Evolutionary conservation across 345 rosid genomes (phyloP).

Genomic region (Geranium brycei): DNA sequence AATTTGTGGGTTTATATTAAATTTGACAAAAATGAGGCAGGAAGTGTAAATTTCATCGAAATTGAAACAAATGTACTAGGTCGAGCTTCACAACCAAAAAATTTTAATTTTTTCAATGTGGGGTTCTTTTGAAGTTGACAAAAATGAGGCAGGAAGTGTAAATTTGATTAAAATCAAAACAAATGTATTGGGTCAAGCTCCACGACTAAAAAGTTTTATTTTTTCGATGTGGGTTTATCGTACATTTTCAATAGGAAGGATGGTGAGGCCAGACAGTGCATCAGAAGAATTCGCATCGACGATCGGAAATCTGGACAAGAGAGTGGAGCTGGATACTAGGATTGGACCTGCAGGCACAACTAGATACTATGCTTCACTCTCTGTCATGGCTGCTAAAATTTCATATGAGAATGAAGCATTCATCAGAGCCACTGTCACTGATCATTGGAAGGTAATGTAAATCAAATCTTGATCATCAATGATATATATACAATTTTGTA

Average conservation of each 20-base stretch:
- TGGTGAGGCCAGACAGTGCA: constrained; percentile 25
- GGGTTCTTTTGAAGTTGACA: too few relatives aligned
- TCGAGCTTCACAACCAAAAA: too few relatives aligned
- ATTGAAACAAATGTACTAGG: too few relatives aligned
- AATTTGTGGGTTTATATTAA: too few relatives aligned
- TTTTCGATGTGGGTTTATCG: neutral
- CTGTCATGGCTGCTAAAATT: constrained; percentile 45
- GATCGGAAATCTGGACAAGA: constrained; percentile 23
- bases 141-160: too few relatives aligned
- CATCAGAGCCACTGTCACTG: constrained; percentile 14
- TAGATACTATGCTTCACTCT: constrained; percentile 28
- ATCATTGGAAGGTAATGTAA: constrained; percentile 30
- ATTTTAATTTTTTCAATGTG: too few relatives aligned
- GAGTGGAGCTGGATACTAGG: constrained; percentile 30
- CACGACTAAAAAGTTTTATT: neutral
- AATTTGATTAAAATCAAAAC: too few relatives aligned
- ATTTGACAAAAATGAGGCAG: too few relatives aligned
- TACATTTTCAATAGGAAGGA: constrained; percentile 19
- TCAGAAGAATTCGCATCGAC: constrained; percentile 27
- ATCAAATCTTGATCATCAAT: neutral
- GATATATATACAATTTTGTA: neutral
- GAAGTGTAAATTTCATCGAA: too few relatives aligned
- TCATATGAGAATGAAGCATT: constrained; percentile 36
- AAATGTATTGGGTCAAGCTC: too few relatives aligned
- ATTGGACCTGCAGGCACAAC: constrained; percentile 14